A percentile compares a stretch with the other conserved stretches of the same genome.
Evolutionary conservation across 108 stramenopile genomes (phyloP).

Genomic region (Aurantiochytrium sp.): DNA sequence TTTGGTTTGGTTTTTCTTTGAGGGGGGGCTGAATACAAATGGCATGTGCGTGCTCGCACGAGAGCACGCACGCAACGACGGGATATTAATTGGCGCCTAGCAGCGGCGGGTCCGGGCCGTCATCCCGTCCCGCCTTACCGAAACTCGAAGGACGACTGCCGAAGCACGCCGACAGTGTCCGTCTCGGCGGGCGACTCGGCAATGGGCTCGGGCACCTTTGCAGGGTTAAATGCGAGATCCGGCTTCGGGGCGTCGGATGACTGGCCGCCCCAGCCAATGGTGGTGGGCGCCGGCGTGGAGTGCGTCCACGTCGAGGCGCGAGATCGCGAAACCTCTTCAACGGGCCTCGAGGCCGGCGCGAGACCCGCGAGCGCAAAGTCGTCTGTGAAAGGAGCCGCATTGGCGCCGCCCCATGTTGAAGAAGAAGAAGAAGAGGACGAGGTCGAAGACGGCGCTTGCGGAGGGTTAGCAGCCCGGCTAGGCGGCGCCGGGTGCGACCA

Average conservation of each 20-base stretch:
- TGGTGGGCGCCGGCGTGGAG: not conserved
- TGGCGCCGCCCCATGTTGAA: not conserved
- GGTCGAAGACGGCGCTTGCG: not conserved
- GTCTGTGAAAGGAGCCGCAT: not conserved
- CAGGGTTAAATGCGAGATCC: not conserved
- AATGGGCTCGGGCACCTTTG: not conserved
- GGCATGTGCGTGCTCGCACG: no score
- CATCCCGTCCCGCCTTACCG: no score
- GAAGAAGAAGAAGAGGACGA: not conserved
- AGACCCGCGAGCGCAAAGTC: not conserved
- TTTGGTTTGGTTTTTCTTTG: no score
- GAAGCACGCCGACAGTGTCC: not conserved
- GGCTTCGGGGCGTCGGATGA: not conserved
- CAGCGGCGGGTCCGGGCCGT: no score
- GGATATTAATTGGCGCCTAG: no score
- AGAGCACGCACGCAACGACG: no score
- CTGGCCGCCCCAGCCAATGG: not conserved
- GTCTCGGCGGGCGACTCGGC: not conserved
- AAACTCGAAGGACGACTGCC: not conserved
- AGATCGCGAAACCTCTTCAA: not conserved
- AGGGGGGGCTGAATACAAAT: no score
- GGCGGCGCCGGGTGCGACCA: no score
- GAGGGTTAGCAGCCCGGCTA: not conserved
- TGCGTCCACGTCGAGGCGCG: not conserved
- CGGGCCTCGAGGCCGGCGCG: not conserved